A percentile compares a stretch with the other conserved stretches of the same genome.
Evolutionary conservation across 345 rosid species (phyloP).

Genomic region (Linum lewisii): DNA sequence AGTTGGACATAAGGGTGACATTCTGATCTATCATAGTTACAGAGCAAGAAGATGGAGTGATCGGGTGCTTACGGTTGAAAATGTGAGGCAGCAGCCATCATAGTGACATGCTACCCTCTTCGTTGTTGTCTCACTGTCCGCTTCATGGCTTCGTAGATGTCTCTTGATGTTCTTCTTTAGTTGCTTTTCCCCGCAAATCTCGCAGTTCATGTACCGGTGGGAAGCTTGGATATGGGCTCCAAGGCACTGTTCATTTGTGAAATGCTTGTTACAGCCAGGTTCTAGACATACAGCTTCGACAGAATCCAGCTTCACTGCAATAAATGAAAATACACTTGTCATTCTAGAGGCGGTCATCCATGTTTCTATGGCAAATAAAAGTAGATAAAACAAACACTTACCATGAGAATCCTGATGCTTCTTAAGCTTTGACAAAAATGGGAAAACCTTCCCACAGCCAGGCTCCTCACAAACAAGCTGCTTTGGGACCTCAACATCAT

Average conservation of each 20-base stretch:
- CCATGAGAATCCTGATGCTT: conserved; percentile 83
- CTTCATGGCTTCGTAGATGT: conserved; percentile 56
- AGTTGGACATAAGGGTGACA: neutral
- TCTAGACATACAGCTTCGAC: conserved; percentile 77
- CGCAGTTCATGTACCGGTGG: conserved; percentile 53
- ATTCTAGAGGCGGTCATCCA: neutral
- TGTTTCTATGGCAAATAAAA: too few species aligned
- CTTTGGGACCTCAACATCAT: conserved; percentile 20
- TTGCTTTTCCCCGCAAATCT: conserved; percentile 54
- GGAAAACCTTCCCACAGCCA: conserved; percentile 79
- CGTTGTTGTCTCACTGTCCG: conserved; percentile 14
- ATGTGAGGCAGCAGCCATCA: conserved; percentile 50
- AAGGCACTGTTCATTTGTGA: conserved; percentile 59
- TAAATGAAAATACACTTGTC: neutral
- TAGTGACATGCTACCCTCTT: conserved; percentile 44
- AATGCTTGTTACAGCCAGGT: conserved; percentile 60
- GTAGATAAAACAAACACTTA: conserved; percentile 7
- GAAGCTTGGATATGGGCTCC: conserved; percentile 49
- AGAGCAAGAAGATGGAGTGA: neutral
- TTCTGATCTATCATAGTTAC: too few species aligned
- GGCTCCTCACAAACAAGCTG: conserved; percentile 47
- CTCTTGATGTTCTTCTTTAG: conserved; percentile 70
- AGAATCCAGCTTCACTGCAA: conserved; percentile 58
- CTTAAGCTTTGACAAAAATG: conserved; percentile 45
- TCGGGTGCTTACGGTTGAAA: conserved; percentile 44